Conservation (phyloP, 257 asterid genomes). For the Verbascum thapsus region DNA sequence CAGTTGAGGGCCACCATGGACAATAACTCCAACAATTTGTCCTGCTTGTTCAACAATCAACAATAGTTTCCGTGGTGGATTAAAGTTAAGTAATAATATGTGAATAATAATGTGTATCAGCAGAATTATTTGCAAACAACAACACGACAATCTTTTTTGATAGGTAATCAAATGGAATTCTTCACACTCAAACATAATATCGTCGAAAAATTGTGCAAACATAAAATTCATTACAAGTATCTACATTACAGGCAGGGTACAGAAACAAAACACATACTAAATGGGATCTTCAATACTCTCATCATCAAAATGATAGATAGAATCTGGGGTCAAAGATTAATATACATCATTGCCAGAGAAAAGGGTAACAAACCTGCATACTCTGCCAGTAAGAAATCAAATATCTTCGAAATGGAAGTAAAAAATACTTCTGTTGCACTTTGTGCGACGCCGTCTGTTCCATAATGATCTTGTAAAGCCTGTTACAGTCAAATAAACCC, state of each 20-base stretch:
- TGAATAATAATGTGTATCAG: background rate
- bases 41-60: constrained; percentile 51
- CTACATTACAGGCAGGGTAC: constrained; percentile 18
- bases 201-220: constrained; percentile 6
- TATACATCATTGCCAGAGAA: constrained; percentile 10
- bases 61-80: constrained; percentile 10
- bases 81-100: background rate
- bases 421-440: too few species aligned
- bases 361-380: constrained; percentile 45
- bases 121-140: constrained; percentile 15
- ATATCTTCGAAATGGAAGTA: too few species aligned
- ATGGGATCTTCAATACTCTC: constrained; percentile 21
- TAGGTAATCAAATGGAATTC: constrained; percentile 14
- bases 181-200: constrained; percentile 6
- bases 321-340: background rate
- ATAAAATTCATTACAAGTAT: constrained; percentile 9
- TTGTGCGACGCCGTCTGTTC: too few species aligned
- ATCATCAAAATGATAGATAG: constrained; percentile 20
- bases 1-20: constrained; percentile 40
- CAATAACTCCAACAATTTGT: constrained; percentile 75
- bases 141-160: too few species aligned
- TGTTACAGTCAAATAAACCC: too few species aligned
- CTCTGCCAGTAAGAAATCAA: too few species aligned
- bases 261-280: background rate
- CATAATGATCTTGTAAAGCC: too few species aligned